Evolutionary conservation across 2,329 filamentous ascomycete genomes (phyloP).

Genomic region (Cercospora zeae-maydis): DNA sequence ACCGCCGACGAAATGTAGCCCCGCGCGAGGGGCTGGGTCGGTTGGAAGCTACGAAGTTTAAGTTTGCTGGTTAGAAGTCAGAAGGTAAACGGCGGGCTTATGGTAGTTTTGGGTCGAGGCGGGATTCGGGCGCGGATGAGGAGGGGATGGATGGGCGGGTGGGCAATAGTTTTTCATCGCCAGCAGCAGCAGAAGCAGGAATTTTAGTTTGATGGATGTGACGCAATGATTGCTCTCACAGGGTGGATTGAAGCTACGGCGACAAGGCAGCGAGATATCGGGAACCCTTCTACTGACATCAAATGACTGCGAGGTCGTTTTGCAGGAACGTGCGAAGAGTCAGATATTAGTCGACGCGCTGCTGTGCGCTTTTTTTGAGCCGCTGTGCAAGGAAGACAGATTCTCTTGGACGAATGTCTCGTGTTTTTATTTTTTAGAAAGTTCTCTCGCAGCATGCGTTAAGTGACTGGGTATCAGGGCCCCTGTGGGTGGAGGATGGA

Average conservation of each 20-base stretch:
- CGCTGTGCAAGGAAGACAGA: no score
- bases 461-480: no score
- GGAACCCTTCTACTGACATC: background rate
- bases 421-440: no score
- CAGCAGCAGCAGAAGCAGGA: background rate
- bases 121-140: background rate
- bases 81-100: conserved; percentile 12
- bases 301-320: no score
- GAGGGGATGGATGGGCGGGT: background rate
- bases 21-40: conserved; percentile 85
- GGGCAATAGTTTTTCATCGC: background rate
- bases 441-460: no score
- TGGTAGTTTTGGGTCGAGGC: background rate
- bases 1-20: conserved; percentile 90
- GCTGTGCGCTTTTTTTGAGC: no score
- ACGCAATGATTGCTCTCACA: background rate
- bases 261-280: background rate
- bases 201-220: background rate
- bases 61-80: conserved; percentile 52
- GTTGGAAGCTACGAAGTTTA: conserved; percentile 81
- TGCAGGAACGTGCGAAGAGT: no score
- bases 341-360: no score
- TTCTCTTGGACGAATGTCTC: no score
- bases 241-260: background rate
- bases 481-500: no score